A percentile compares a stretch with the other conserved stretches of the same genome.
Conservation (phyloP, 2,329 filamentous ascomycete species). For the Colletotrichum eleusines region DNA sequence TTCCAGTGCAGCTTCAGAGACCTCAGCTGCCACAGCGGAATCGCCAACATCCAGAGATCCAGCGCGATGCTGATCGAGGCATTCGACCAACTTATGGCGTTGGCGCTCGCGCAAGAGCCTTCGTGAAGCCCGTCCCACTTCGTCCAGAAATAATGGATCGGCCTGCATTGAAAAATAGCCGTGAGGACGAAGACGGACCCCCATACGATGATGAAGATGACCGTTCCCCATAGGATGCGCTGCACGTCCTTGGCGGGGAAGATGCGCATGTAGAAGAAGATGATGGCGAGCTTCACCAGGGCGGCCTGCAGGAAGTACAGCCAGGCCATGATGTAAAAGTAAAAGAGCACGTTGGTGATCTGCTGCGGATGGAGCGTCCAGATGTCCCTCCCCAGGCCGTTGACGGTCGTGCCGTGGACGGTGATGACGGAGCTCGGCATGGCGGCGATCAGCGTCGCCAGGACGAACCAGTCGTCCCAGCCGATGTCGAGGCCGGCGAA, state of each 20-base stretch:
- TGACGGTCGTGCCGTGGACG: slow-evolving; percentile 45
- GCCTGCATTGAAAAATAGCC: slow-evolving; percentile 60
- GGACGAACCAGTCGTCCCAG: slow-evolving; percentile 53
- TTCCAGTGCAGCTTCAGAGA: slow-evolving; percentile 55
- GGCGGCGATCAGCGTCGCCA: slow-evolving; percentile 46
- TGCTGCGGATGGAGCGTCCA: slow-evolving; percentile 56
- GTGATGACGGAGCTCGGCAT: slow-evolving; percentile 49
- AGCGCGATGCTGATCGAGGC: slow-evolving; percentile 61
- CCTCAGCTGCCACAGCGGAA: slow-evolving; percentile 58
- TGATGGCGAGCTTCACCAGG: slow-evolving; percentile 60
- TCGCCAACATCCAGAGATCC: slow-evolving; percentile 61
- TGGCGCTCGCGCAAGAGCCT: slow-evolving; percentile 60
- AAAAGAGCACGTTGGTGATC: slow-evolving; percentile 55
- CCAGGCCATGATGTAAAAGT: slow-evolving; percentile 53
- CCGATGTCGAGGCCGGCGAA: slow-evolving; percentile 49
- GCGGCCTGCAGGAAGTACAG: slow-evolving; percentile 59
- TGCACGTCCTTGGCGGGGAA: slow-evolving; percentile 55
- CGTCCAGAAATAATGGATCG: slow-evolving; percentile 62
- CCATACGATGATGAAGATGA: slow-evolving; percentile 51
- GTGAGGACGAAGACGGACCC: slow-evolving; percentile 55
- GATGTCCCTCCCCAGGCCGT: slow-evolving; percentile 59
- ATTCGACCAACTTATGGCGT: slow-evolving; percentile 59
- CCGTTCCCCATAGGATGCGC: slow-evolving; percentile 53
- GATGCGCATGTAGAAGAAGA: slow-evolving; percentile 64
- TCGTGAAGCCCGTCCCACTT: slow-evolving; percentile 61